phyloP scores from a whole-genome alignment of 2,329 filamentous ascomycete species.

The Leptographium lundbergii region DNA sequence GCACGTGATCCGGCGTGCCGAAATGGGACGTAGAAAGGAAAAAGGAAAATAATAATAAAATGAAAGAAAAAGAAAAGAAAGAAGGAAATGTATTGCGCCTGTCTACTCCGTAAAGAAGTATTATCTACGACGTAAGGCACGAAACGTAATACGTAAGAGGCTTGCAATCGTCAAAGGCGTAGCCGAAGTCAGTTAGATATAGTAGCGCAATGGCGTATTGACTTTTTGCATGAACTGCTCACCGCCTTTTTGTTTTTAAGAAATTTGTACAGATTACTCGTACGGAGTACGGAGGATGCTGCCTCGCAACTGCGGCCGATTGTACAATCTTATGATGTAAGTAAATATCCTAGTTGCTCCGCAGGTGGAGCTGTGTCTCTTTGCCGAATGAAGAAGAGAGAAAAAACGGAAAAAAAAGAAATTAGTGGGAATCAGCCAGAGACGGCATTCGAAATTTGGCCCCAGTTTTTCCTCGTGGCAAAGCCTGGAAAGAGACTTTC shows the following conservation, averaged over 20 bases:
- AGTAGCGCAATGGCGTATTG: background rate
- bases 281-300: too few species aligned
- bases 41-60: too few species aligned
- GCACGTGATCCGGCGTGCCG: too few species aligned
- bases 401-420: background rate
- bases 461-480: background rate
- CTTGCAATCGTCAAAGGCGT: too few species aligned
- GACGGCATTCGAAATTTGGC: background rate
- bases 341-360: background rate
- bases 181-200: too few species aligned
- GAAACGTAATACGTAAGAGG: too few species aligned
- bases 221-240: background rate
- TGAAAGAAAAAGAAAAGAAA: too few species aligned
- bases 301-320: background rate
- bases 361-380: background rate
- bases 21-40: too few species aligned
- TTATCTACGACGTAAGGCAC: too few species aligned
- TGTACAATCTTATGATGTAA: background rate
- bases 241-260: background rate
- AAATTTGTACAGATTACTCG: too few species aligned
- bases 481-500: background rate
- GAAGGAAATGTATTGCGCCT: too few species aligned
- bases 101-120: too few species aligned
- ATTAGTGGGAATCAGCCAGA: background rate
- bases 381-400: background rate